A percentile compares a stretch with the other conserved stretches of the same genome.
Evolutionary conservation across 352 stramenopile genomes (phyloP).

Genomic region (Albugo candida): DNA sequence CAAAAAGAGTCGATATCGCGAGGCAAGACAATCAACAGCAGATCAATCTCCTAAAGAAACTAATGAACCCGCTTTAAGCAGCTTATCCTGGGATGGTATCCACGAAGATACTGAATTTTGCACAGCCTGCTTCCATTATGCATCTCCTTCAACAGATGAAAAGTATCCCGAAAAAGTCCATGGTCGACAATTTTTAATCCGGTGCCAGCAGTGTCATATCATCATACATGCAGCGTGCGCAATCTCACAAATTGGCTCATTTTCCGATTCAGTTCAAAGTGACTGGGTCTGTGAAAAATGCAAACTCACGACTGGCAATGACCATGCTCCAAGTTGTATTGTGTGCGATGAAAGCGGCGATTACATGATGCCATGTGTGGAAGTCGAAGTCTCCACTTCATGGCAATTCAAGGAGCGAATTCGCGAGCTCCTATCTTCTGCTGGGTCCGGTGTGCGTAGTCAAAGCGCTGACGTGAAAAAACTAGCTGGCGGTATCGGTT

Average conservation of each 20-base stretch:
- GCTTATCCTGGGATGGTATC: conserved; percentile 13
- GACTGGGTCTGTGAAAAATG: conserved; percentile 78
- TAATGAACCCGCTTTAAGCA: conserved; percentile 46
- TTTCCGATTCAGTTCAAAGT: conserved; percentile 32
- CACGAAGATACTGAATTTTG: conserved; percentile 44
- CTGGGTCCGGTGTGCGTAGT: neutral
- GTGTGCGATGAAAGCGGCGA: conserved; percentile 45
- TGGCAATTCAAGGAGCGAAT: neutral
- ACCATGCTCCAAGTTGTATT: conserved; percentile 20
- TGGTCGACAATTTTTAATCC: conserved; percentile 49
- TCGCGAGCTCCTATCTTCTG: neutral
- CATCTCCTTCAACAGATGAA: conserved; percentile 19
- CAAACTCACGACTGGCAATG: conserved; percentile 21
- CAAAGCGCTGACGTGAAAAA: neutral
- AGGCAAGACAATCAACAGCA: conserved; percentile 21
- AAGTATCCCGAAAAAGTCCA: conserved; percentile 3
- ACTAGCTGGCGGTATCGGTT: neutral
- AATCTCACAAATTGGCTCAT: conserved; percentile 42
- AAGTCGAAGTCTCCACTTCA: neutral
- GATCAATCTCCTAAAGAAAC: conserved; percentile 20
- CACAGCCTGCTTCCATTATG: conserved; percentile 57
- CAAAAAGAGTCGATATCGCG: neutral
- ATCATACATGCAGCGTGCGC: conserved; percentile 68
- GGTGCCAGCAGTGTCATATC: conserved; percentile 70
- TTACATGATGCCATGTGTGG: conserved; percentile 62